Evolutionary conservation across 148 eudicot species (phyloP).

Genomic region (Dysphania ambrosioides): DNA sequence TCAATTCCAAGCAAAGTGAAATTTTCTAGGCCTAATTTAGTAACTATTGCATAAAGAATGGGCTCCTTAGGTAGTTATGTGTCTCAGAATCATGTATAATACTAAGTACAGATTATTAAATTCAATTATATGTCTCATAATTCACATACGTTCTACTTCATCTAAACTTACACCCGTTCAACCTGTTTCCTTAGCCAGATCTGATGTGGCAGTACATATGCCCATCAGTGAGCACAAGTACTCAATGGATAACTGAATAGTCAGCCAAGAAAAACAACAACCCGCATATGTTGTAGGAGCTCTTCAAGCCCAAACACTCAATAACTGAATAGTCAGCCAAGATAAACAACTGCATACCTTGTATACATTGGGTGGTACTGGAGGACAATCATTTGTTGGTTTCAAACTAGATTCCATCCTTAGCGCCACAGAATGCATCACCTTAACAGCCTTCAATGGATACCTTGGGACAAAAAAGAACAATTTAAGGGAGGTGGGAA

Average conservation of each 20-base stretch:
- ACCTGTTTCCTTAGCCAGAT: neutral
- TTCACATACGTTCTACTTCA: neutral
- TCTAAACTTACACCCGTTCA: neutral
- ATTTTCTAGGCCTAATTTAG: no score
- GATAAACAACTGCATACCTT: slow-evolving; percentile 40
- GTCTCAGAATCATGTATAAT: no score
- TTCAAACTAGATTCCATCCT: slow-evolving; percentile 76
- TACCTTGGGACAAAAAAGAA: slow-evolving; percentile 44
- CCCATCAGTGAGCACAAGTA: neutral
- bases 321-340: neutral
- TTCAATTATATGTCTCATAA: no score
- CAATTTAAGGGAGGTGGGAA: slow-evolving; percentile 15
- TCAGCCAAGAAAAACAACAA: no score
- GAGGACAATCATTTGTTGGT: slow-evolving; percentile 38
- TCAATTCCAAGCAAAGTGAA: no score
- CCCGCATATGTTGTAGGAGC: neutral
- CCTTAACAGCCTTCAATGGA: slow-evolving; percentile 93
- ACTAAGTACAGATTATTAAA: no score
- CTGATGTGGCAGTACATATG: neutral
- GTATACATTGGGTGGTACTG: slow-evolving; percentile 35
- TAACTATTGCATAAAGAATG: no score
- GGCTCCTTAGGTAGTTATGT: no score
- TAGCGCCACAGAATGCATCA: slow-evolving; percentile 95
- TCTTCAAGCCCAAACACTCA: neutral
- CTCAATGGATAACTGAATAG: neutral